Conservation (phyloP, 139 green algal genomes). For the Nannochloris sp. region DNA sequence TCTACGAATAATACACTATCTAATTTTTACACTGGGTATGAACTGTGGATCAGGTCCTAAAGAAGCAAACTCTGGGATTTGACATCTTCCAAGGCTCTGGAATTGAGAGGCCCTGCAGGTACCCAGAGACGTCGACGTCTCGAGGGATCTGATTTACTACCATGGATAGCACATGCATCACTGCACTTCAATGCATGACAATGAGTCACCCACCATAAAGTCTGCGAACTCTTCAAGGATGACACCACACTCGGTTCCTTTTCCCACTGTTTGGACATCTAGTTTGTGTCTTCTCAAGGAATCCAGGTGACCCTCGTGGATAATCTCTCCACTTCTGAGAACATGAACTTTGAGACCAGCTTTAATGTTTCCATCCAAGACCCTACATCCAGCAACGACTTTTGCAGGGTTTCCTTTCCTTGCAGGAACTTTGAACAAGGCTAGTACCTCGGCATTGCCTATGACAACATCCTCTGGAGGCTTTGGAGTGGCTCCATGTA, state of each 20-base stretch:
- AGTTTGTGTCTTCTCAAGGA: conserved; percentile 64
- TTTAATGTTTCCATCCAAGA: conserved; percentile 38
- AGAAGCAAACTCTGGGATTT: too few relatives aligned
- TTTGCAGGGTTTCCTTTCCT: conserved; percentile 20
- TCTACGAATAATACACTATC: too few relatives aligned
- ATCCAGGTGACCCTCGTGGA: conserved; percentile 43
- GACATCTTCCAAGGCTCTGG: too few relatives aligned
- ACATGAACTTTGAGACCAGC: conserved; percentile 39
- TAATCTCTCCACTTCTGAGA: conserved; percentile 37
- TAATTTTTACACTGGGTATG: too few relatives aligned
- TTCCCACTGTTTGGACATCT: conserved; percentile 59
- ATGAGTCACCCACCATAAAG: conserved; percentile 48
- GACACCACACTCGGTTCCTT: conserved; percentile 71
- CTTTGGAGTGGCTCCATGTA: conserved; percentile 23
- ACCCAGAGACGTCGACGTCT: too few relatives aligned
- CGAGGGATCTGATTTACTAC: too few relatives aligned
- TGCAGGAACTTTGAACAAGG: conserved; percentile 26
- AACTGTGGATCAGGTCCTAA: too few relatives aligned
- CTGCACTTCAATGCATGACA: conserved; percentile 48
- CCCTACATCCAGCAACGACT: conserved; percentile 44
- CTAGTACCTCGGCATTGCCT: conserved; percentile 40
- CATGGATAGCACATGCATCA: not conserved
- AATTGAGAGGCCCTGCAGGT: too few relatives aligned
- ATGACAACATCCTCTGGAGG: conserved; percentile 32
- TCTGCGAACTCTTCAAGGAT: conserved; percentile 53